A percentile compares a stretch with the other conserved stretches of the same genome.
phyloP scores from a whole-genome alignment of 257 asterid species.

The Jasminum sambac region DNA sequence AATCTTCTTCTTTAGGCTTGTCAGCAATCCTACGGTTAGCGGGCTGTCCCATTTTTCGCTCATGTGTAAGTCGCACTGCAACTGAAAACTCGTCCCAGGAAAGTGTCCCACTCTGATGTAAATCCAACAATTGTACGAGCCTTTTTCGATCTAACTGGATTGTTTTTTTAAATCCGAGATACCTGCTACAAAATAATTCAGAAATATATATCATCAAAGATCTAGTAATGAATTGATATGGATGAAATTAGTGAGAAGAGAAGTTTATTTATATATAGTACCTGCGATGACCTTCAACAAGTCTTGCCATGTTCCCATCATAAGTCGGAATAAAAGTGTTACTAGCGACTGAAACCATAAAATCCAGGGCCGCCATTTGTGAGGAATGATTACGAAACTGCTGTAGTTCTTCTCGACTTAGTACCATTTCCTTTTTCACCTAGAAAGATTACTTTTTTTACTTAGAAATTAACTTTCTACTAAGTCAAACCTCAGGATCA shows the following conservation, averaged over 20 bases:
- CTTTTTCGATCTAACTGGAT: slow-evolving; percentile 69
- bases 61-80: slow-evolving; percentile 68
- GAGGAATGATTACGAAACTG: slow-evolving; percentile 92
- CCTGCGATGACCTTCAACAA: slow-evolving; percentile 99
- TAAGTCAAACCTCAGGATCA: too few species aligned
- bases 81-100: slow-evolving; percentile 86
- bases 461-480: too few species aligned
- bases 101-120: slow-evolving; percentile 53
- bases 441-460: slow-evolving; percentile 18
- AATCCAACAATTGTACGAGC: slow-evolving; percentile 72
- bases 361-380: slow-evolving; percentile 99
- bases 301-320: slow-evolving; percentile 99
- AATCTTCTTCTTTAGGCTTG: slow-evolving; percentile 96
- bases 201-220: too few species aligned
- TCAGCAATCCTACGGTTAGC: slow-evolving; percentile 64
- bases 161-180: slow-evolving; percentile 88
- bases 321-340: slow-evolving; percentile 92
- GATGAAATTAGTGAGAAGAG: too few species aligned
- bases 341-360: slow-evolving; percentile 95
- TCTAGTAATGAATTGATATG: too few species aligned
- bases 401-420: slow-evolving; percentile 76
- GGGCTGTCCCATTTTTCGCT: slow-evolving; percentile 85
- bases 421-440: slow-evolving; percentile 91
- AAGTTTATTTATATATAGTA: slow-evolving; percentile 15
- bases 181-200: slow-evolving; percentile 35